These are phyloP conservation scores for Mortierella sp. DNA, from an alignment of 371 early-diverging fungal species.

Conservation along the genomic window DNA sequence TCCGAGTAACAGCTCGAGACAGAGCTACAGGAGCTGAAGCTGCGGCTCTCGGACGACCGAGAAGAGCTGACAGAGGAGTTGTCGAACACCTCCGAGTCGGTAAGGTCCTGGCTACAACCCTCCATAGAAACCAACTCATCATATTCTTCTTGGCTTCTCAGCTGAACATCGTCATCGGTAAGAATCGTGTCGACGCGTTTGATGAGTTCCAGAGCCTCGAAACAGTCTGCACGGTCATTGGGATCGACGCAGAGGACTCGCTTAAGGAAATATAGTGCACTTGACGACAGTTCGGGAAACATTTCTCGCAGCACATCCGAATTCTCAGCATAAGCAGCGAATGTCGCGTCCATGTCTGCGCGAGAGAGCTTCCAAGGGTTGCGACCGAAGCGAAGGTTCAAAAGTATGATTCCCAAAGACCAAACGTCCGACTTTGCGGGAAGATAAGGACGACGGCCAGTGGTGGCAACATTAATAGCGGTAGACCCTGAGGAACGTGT, in stretches of 20 bases:
- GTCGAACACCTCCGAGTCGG: conserved; percentile 23
- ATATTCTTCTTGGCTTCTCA: too few species aligned
- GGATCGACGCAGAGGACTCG: conserved; percentile 57
- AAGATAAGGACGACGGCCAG: conserved; percentile 62
- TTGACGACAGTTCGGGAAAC: conserved; percentile 60
- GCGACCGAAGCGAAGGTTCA: conserved; percentile 80
- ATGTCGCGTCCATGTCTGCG: conserved; percentile 62
- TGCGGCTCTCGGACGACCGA: conserved; percentile 15
- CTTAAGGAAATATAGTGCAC: conserved; percentile 43
- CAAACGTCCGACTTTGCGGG: conserved; percentile 81
- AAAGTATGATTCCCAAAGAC: conserved; percentile 80
- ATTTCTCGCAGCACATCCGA: conserved; percentile 62
- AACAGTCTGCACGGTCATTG: conserved; percentile 57
- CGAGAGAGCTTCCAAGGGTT: conserved; percentile 84
- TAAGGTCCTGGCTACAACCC: conserved; percentile 26
- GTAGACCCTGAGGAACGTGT: conserved; percentile 62
- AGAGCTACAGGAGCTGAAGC: conserved; percentile 11
- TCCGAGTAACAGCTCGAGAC: conserved; percentile 12
- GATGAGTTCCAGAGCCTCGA: conserved; percentile 54
- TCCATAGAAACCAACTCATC: conserved; percentile 20
- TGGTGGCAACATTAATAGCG: too few species aligned
- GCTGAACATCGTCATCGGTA: conserved; percentile 10
- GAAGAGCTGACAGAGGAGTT: conserved; percentile 26
- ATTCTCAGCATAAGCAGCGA: conserved; percentile 64
- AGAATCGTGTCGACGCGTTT: conserved; percentile 34